A percentile compares a stretch with the other conserved stretches of the same genome.
phyloP scores from a whole-genome alignment of 2,329 filamentous ascomycete species.

The Microdochium trichocladiopsis region DNA sequence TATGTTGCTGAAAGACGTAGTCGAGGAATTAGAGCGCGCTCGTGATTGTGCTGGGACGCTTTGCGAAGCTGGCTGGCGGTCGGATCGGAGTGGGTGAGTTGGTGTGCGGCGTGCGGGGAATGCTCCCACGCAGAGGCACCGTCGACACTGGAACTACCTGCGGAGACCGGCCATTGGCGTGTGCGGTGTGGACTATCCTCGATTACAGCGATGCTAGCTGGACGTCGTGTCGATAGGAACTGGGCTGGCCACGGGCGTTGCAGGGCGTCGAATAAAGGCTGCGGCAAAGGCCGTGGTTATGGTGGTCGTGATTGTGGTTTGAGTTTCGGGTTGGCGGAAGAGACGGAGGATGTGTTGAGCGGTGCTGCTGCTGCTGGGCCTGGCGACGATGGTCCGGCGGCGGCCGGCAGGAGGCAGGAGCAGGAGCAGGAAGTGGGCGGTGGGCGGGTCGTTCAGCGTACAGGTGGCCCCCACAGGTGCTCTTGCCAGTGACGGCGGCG shows the following conservation, averaged over 20 bases:
- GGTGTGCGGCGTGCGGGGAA: conserved; percentile 49
- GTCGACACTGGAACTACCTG: conserved; percentile 42
- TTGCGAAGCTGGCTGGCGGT: not conserved
- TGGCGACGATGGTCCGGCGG: not conserved
- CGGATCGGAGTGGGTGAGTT: conserved; percentile 18
- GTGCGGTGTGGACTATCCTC: too few relatives aligned
- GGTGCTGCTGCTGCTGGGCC: not conserved
- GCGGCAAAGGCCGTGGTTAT: too few relatives aligned
- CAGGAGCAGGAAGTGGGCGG: not conserved
- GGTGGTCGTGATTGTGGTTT: too few relatives aligned
- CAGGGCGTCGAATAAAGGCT: conserved; percentile 4
- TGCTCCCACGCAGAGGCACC: conserved; percentile 51
- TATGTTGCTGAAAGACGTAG: not conserved
- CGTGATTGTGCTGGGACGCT: not conserved
- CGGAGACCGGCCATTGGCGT: conserved; percentile 51
- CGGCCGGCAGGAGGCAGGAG: not conserved
- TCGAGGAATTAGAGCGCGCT: not conserved
- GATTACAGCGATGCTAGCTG: too few relatives aligned
- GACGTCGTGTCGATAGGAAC: not conserved
- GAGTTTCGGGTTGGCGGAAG: not conserved
- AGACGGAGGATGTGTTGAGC: not conserved
- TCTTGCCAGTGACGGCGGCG: not conserved
- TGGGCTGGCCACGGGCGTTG: not conserved
- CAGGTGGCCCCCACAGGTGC: not conserved
- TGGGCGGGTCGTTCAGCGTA: not conserved